phyloP scores from a whole-genome alignment of 2,329 filamentous ascomycete genomes.

The Volutella citrinella region DNA sequence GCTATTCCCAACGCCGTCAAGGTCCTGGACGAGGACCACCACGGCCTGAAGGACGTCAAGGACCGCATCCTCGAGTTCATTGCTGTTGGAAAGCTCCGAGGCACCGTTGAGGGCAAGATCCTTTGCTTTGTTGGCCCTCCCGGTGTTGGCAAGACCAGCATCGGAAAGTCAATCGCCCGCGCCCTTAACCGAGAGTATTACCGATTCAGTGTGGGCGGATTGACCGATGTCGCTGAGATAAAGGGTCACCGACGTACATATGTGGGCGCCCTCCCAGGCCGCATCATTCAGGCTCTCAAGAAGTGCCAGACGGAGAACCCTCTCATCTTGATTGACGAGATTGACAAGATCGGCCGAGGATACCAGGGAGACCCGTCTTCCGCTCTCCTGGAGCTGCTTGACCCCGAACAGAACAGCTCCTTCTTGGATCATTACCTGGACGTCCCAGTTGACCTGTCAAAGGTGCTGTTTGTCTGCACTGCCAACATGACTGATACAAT shows the following conservation, averaged over 20 bases:
- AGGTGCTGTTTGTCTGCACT: conserved; percentile 97
- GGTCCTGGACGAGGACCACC: conserved; percentile 93
- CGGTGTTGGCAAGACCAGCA: conserved; percentile 97
- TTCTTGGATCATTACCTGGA: conserved; percentile 99
- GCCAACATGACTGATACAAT: conserved; percentile 99
- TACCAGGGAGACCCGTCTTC: conserved; percentile 97
- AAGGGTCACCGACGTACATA: conserved; percentile 97
- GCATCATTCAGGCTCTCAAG: conserved; percentile 97
- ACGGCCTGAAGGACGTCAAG: conserved; percentile 96
- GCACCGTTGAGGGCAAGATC: conserved; percentile 97
- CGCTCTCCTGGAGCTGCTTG: conserved; percentile 86
- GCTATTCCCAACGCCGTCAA: conserved; percentile 86
- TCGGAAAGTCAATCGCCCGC: conserved; percentile 95
- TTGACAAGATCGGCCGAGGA: conserved; percentile 96
- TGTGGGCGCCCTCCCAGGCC: conserved; percentile 89
- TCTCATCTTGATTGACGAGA: conserved; percentile 91
- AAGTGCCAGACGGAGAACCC: conserved; percentile 99
- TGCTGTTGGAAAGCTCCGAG: conserved; percentile 92
- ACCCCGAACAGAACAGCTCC: conserved; percentile 95
- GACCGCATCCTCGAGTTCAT: conserved; percentile 98
- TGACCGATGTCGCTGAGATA: conserved; percentile 97
- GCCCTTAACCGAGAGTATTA: conserved; percentile 97
- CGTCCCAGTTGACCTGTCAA: conserved; percentile 93
- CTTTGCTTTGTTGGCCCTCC: conserved; percentile 96
- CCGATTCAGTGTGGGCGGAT: conserved; percentile 92